Conservation (phyloP, 306 rosid genomes). For the Gynostemma pentaphyllum region DNA sequence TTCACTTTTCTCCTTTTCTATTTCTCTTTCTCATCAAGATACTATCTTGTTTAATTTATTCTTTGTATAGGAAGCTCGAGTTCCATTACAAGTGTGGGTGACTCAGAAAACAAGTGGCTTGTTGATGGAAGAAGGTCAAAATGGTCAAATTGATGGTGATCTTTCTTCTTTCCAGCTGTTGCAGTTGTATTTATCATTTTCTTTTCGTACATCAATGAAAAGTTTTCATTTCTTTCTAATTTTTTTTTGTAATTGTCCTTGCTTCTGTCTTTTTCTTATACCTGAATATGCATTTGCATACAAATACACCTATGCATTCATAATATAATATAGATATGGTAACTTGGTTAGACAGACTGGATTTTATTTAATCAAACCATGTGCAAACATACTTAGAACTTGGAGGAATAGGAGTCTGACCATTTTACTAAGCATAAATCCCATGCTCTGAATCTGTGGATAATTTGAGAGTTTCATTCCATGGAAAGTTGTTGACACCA, state of each 20-base stretch:
- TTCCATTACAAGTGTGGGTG: constrained; percentile 86
- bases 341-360: background rate
- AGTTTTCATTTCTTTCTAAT: too few species aligned
- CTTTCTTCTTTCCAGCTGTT: constrained; percentile 11
- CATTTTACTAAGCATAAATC: background rate
- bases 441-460: background rate
- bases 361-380: background rate
- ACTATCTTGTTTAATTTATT: background rate
- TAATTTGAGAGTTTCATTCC: background rate
- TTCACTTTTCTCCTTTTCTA: background rate
- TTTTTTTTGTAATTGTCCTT: background rate
- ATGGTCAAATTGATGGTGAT: constrained; percentile 45
- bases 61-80: constrained; percentile 67
- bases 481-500: background rate
- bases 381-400: background rate
- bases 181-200: too few species aligned
- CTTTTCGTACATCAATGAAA: too few species aligned
- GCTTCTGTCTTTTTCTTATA: background rate
- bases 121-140: constrained; percentile 55
- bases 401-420: background rate
- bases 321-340: background rate
- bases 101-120: constrained; percentile 68
- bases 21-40: background rate
- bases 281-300: background rate
- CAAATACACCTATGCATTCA: background rate